Percentiles rank a stretch among this genome's conserved stretches.
Evolutionary conservation across 164 flowering plant genomes (phyloP).

Genomic region (Stephania yunnanensis): DNA sequence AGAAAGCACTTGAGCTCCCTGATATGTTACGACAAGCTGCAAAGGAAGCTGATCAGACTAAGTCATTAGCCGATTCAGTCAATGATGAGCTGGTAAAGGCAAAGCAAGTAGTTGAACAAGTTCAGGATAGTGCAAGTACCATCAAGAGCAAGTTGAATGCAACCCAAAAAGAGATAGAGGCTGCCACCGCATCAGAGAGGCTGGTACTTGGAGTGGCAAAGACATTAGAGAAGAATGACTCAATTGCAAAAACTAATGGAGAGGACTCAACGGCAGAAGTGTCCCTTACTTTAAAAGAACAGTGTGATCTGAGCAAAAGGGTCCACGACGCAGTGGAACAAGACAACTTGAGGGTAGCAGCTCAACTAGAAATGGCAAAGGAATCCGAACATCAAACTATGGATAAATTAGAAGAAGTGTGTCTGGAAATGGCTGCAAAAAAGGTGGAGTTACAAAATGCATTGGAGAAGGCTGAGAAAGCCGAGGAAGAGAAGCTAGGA

Average conservation of each 20-base stretch:
- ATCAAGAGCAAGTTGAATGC: slow-evolving; percentile 61
- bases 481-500: slow-evolving; percentile 79
- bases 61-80: slow-evolving; percentile 39
- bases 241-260: slow-evolving; percentile 26
- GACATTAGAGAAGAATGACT: slow-evolving; percentile 74
- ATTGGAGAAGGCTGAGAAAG: slow-evolving; percentile 63
- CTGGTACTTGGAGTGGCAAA: slow-evolving; percentile 74
- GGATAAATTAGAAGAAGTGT: slow-evolving; percentile 56
- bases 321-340: slow-evolving; percentile 84
- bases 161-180: slow-evolving; percentile 78
- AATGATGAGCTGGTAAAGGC: slow-evolving; percentile 57
- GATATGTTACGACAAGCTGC: slow-evolving; percentile 66
- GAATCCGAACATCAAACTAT: slow-evolving; percentile 55
- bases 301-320: slow-evolving; percentile 58
- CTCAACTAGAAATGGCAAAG: slow-evolving; percentile 64
- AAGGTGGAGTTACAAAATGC: slow-evolving; percentile 51
- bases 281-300: slow-evolving; percentile 72
- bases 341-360: slow-evolving; percentile 55
- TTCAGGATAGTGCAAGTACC: slow-evolving; percentile 61
- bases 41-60: slow-evolving; percentile 68
- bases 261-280: slow-evolving; percentile 43
- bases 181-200: slow-evolving; percentile 76
- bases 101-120: slow-evolving; percentile 74
- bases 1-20: slow-evolving; percentile 69
- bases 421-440: slow-evolving; percentile 36